Evolutionary conservation across 2,329 filamentous ascomycete species (phyloP).

Genomic region (Sclerotinia sclerotiorum): DNA sequence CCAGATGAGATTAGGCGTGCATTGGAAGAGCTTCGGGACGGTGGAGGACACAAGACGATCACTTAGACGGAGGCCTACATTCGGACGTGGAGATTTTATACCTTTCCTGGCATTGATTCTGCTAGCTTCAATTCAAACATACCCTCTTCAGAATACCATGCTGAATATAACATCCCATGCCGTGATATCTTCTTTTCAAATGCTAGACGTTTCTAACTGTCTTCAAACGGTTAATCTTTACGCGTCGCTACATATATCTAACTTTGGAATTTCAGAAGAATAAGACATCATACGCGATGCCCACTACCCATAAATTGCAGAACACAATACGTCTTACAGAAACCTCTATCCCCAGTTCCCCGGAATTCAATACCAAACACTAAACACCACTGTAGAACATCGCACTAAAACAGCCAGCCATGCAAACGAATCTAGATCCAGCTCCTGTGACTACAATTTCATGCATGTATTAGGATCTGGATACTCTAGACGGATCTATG

Average conservation of each 20-base stretch:
- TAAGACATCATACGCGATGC: background rate
- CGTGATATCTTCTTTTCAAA: background rate
- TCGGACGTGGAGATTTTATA: constrained; percentile 13
- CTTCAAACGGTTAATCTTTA: background rate
- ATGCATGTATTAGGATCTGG: constrained; percentile 20
- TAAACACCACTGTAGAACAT: background rate
- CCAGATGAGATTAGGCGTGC: constrained; percentile 14
- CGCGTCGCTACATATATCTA: background rate
- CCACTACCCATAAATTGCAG: background rate
- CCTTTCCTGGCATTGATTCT: constrained; percentile 14
- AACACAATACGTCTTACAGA: background rate
- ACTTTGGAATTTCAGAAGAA: background rate
- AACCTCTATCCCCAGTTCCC: background rate
- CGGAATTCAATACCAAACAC: constrained; percentile 1
- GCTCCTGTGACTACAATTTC: constrained; percentile 19
- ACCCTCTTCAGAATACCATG: constrained; percentile 1
- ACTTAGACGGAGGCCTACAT: constrained; percentile 16
- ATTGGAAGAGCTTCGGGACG: constrained; percentile 17
- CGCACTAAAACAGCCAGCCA: background rate
- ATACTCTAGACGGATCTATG: constrained; percentile 17
- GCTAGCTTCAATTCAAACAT: constrained; percentile 21
- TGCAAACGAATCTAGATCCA: constrained; percentile 18
- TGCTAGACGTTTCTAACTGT: background rate
- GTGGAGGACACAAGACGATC: constrained; percentile 10
- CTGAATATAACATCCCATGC: background rate